A percentile compares a stretch with the other conserved stretches of the same genome.
Conservation (phyloP, 2,329 filamentous ascomycete genomes). For the Cladosporium sp. region DNA sequence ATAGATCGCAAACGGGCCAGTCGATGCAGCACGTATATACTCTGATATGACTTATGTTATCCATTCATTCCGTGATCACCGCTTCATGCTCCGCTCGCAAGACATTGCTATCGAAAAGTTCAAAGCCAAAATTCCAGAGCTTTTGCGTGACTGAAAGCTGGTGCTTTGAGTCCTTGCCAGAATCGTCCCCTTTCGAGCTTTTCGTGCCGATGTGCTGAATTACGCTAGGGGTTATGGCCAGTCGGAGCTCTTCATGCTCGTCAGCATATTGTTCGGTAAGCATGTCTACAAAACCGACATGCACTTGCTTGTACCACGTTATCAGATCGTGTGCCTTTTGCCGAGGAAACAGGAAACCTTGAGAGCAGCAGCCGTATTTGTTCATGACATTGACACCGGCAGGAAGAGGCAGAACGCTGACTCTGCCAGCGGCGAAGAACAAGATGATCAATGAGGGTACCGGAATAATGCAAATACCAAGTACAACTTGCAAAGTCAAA, state of each 20-base stretch:
- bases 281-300: slow-evolving; percentile 42
- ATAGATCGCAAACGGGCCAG: no score
- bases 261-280: slow-evolving; percentile 46
- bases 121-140: slow-evolving; percentile 39
- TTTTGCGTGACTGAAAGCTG: slow-evolving; percentile 37
- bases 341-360: slow-evolving; percentile 48
- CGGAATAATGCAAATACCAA: no score
- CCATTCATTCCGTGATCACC: no score
- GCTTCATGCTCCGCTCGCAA: no score
- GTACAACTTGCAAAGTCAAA: no score
- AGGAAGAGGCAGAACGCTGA: slow-evolving; percentile 40
- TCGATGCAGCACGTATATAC: no score
- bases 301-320: no score
- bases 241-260: slow-evolving; percentile 40
- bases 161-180: slow-evolving; percentile 28
- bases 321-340: slow-evolving; percentile 27
- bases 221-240: slow-evolving; percentile 45
- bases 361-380: slow-evolving; percentile 46
- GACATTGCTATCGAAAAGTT: no score
- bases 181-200: slow-evolving; percentile 40
- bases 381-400: slow-evolving; percentile 43
- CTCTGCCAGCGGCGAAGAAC: slow-evolving; percentile 45
- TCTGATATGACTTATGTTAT: no score
- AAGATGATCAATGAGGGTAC: slow-evolving; percentile 26
- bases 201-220: slow-evolving; percentile 48